Base-by-base conservation (phyloP, 2,329 filamentous ascomycete species). In the Aureobasidium sp. region DNA sequence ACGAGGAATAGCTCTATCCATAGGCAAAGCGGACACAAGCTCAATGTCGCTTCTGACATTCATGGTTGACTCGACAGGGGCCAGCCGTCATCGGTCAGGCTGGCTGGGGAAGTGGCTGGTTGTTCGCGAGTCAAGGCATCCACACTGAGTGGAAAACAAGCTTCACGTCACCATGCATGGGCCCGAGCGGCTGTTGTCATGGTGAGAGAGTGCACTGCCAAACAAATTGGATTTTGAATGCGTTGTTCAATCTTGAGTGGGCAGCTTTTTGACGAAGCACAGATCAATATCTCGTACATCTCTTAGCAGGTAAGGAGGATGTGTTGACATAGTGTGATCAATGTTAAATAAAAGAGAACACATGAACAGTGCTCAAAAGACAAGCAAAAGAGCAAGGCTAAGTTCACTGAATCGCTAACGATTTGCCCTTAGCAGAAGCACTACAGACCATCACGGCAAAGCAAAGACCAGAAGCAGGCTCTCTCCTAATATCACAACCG, bases 161-260 rank as follows among this genome's bases (percentile, higher is more conserved):
- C 51, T 37, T 29, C 27, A 34, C 54, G 54, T 58, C 42, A 58
- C 25, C 10, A 29, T 13, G 29, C 53, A 44, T 25, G n/a, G n/a
- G n/a, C 16, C 10, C 54, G 30, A n/a, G 42, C 54, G 54, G 41
- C 27, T 58, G 54, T 58, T 58, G 54, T 16, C 30, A 58, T 58
- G 42, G 54, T 47, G 54, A 58, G 4, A 30, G 25, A 25, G 34
- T 30, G 54, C 54, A 45, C 41, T 27, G 13, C 41, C 30, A 58
- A 58, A 58, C 54, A 58, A 45, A 34, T 45, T 44, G 42, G 32
- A 37, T 29, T 39, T 14, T 30, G 3, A 14, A 39, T 58, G 54
- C 30, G 54, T 34, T 58, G 54, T 58, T 48, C 54, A 13, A 16
- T 37, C 30, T 37, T 58, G 54, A 58, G 54, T 58, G 54, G 54